Evolutionary conservation across 129 eudicot genomes (phyloP), one percentile per base, ranked within the genome.

Genomic region (Cynara cardunculus): DNA sequence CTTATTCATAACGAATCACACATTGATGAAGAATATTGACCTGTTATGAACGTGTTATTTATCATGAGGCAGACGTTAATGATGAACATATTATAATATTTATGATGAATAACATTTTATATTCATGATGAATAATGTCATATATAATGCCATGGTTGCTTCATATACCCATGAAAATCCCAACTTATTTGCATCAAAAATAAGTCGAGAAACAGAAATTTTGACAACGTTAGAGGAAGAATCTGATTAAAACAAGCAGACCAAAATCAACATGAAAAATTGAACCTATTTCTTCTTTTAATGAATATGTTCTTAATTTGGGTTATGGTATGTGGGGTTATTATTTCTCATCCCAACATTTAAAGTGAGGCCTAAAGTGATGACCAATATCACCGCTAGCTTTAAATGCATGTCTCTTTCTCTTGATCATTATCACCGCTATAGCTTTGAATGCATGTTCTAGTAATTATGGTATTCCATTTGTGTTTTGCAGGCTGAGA

Each of bases 401-500:
- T 83, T 53, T 87, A 66, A 87, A 80, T 83, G 79, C 74, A 30
- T 61, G 27, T 37, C 71, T 65, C 27, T 62, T 76, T 81, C 80
- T 79, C 76, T 71, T 79, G 25, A 67, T 61, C 79, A 71, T 66
- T 32, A 81, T 66, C 82, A 86, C 82, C 83, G 49, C 78, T 37
- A 56, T 56, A 39, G 84, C 35, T 32, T 69, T 78, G 19, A 82
- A 49, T 77, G 78, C 86, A 80, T 69, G 75, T 64, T 39, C 62
- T 64, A 68, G 0, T 21, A 25, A 61, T 73, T 34, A 10, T 34
- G 2, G 13, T 14, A 25, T 24, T 21, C 46, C 78, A 37, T 16
- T 26, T 7, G 9, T 32, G 13, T 1, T 74, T 59, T 72, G 78
- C 92, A 91, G 97, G 97, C 94, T 46, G 97, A 93, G 80, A 93